Evolutionary conservation across 192 early-diverging fungal species (phyloP).

Genomic region (Backusella liffmaniae): DNA sequence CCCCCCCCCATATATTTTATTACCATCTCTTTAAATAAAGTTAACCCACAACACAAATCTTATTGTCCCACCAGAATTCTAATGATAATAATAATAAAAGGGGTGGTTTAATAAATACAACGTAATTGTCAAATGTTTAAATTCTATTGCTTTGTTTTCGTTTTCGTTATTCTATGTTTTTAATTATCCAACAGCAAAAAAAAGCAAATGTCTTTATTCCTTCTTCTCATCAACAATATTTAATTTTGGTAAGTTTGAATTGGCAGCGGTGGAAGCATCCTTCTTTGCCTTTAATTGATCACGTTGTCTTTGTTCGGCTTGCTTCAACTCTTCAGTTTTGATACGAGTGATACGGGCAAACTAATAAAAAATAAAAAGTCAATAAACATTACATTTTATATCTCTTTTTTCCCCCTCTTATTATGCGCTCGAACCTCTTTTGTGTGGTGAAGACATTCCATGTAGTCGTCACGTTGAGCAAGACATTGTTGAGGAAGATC

Average conservation of each 20-base stretch:
- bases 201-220: constrained; percentile 15
- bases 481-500: constrained; percentile 78
- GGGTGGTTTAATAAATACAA: not conserved
- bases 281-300: constrained; percentile 46
- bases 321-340: constrained; percentile 52
- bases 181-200: constrained; percentile 2
- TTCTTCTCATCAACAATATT: constrained; percentile 49
- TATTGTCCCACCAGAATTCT: not conserved
- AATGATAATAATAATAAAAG: not conserved
- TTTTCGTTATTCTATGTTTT: not conserved
- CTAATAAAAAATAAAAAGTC: constrained; percentile 23
- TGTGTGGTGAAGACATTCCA: constrained; percentile 94
- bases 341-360: constrained; percentile 52
- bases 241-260: constrained; percentile 50
- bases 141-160: not conserved
- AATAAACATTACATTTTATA: not conserved
- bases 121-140: not conserved
- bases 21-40: not conserved
- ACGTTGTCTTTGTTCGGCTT: constrained; percentile 45
- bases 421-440: constrained; percentile 72
- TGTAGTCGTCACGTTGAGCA: constrained; percentile 86
- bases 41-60: not conserved
- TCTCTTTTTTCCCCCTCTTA: not conserved
- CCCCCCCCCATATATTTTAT: not conserved
- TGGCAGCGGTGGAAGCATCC: constrained; percentile 44